Percentiles rank a stretch among this genome's conserved stretches.
These are phyloP conservation scores for Candida boidinii DNA, from an alignment of 805 yeast species.

Conservation along the genomic window DNA sequence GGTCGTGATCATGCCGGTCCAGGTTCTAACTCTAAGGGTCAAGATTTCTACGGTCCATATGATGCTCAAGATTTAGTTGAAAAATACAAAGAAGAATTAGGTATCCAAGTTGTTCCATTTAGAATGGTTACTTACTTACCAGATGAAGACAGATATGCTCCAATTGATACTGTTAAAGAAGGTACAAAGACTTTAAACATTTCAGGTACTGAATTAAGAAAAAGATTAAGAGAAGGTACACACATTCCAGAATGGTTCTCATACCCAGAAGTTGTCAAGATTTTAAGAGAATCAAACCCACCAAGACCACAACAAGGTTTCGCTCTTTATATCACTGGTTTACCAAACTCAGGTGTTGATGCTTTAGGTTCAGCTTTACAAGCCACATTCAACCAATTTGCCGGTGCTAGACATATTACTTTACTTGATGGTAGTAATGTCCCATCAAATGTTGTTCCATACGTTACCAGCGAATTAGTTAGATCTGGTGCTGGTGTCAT, in stretches of 20 bases:
- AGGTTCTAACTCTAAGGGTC: conserved; percentile 79
- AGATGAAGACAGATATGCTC: conserved; percentile 90
- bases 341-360: conserved; percentile 49
- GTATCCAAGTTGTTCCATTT: conserved; percentile 88
- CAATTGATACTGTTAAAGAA: conserved; percentile 82
- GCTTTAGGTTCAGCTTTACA: conserved; percentile 77
- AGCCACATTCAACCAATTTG: conserved; percentile 82
- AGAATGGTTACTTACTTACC: conserved; percentile 96
- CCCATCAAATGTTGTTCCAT: conserved; percentile 37
- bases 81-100: conserved; percentile 65
- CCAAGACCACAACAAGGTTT: conserved; percentile 89
- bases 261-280: conserved; percentile 90
- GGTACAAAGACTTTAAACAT: conserved; percentile 72
- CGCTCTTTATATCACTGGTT: conserved; percentile 58
- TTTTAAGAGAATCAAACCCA: conserved; percentile 86
- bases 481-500: conserved; percentile 92
- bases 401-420: conserved; percentile 76
- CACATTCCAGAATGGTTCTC: conserved; percentile 96
- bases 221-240: conserved; percentile 75
- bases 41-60: conserved; percentile 92
- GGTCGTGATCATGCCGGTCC: conserved; percentile 99
- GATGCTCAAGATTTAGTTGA: conserved; percentile 91
- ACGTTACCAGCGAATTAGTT: conserved; percentile 65
- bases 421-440: conserved; percentile 32
- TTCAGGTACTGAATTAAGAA: conserved; percentile 91